Evolutionary conservation across 2,329 filamentous ascomycete species (phyloP).

Genomic region (Cladosporium sp.): DNA sequence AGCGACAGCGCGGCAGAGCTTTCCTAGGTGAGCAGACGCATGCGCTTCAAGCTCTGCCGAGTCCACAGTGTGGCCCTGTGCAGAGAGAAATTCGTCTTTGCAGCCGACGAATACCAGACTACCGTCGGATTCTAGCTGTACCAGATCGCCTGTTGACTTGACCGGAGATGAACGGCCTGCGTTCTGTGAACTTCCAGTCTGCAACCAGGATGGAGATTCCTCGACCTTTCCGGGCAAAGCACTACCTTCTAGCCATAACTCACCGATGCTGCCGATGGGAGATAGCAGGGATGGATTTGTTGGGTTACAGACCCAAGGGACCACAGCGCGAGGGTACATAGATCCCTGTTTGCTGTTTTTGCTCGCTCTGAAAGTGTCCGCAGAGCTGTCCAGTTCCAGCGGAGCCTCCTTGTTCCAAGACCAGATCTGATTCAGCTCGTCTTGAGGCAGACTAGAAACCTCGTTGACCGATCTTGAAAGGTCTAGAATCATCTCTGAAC

Average conservation of each 20-base stretch:
- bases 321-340: background rate
- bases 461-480: background rate
- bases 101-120: conserved; percentile 55
- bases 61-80: conserved; percentile 73
- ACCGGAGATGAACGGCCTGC: conserved; percentile 27
- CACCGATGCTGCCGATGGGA: conserved; percentile 38
- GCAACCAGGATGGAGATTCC: conserved; percentile 12
- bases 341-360: conserved; percentile 1
- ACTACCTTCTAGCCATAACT: conserved; percentile 24
- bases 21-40: conserved; percentile 30
- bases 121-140: conserved; percentile 17
- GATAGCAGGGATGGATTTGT: conserved; percentile 23
- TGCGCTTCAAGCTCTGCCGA: conserved; percentile 62
- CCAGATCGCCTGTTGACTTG: conserved; percentile 20
- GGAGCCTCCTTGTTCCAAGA: conserved; percentile 6
- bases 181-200: conserved; percentile 3
- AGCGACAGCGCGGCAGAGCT: conserved; percentile 23
- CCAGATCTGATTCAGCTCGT: conserved; percentile 7
- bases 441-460: background rate
- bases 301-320: conserved; percentile 29
- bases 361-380: background rate
- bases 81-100: conserved; percentile 71
- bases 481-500: background rate
- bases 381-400: background rate
- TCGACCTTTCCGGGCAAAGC: conserved; percentile 32